Conservation (phyloP, 352 stramenopile species). For the Salisapilia sapeloensis region DNA sequence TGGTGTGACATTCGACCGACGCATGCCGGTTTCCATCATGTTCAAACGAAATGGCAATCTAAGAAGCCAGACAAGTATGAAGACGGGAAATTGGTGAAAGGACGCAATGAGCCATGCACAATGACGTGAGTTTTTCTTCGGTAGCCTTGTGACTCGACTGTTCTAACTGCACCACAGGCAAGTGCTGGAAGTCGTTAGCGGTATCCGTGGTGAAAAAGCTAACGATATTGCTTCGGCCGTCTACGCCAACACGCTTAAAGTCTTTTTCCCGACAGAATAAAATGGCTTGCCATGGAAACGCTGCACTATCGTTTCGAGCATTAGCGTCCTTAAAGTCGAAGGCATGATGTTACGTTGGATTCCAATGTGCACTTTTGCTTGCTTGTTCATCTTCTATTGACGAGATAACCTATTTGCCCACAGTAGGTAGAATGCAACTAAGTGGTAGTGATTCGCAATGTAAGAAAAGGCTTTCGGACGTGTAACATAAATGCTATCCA, state of each 20-base stretch:
- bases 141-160: conserved; percentile 1
- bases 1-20: conserved; percentile 94
- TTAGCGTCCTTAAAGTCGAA: too few relatives aligned
- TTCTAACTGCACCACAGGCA: conserved; percentile 20
- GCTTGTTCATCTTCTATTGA: too few relatives aligned
- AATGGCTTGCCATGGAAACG: too few relatives aligned
- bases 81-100: conserved; percentile 80
- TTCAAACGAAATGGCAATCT: conserved; percentile 78
- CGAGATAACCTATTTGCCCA: too few relatives aligned
- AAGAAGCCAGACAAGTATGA: conserved; percentile 92
- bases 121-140: conserved; percentile 77
- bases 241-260: conserved; percentile 35
- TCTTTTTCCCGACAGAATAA: conserved; percentile 36
- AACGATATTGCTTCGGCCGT: conserved; percentile 23
- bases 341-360: too few relatives aligned
- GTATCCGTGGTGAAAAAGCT: conserved; percentile 28
- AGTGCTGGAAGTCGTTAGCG: conserved; percentile 71
- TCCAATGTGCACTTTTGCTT: too few relatives aligned
- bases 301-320: too few relatives aligned
- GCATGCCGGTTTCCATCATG: conserved; percentile 79
- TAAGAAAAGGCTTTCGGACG: too few relatives aligned
- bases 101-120: conserved; percentile 90
- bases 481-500: too few relatives aligned
- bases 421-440: too few relatives aligned
- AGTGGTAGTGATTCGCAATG: too few relatives aligned